These are phyloP conservation scores for Climacium dendroides DNA, from an alignment of 225 moss, liverwort and hornwort species.

Conservation along the genomic window DNA sequence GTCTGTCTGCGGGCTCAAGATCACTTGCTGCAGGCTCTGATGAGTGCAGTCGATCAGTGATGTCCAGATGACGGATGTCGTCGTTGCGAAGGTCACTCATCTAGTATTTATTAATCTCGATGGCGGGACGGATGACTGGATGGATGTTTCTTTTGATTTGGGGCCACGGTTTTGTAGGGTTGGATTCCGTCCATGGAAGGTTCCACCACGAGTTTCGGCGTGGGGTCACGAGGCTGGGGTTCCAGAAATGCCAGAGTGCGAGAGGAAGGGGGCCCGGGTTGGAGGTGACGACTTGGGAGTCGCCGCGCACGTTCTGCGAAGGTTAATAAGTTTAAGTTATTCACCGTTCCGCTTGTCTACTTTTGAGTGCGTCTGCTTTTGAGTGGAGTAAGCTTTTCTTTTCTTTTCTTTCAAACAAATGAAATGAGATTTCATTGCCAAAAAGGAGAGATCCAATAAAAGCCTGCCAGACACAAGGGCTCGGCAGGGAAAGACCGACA, in stretches of 20 bases:
- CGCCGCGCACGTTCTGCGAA: not conserved
- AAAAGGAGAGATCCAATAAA: no score
- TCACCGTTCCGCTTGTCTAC: no score
- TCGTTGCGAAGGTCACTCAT: not conserved
- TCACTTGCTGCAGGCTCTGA: not conserved
- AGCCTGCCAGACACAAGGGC: no score
- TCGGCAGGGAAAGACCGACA: no score
- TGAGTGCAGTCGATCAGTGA: not conserved
- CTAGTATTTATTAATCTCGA: not conserved
- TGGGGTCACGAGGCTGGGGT: not conserved
- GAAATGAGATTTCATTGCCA: no score
- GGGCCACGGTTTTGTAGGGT: not conserved
- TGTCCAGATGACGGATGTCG: not conserved
- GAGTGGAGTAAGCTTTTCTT: not conserved
- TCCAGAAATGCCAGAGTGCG: not conserved
- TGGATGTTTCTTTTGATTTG: not conserved
- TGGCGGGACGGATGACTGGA: not conserved
- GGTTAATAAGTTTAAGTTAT: no score
- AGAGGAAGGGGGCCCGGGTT: not conserved
- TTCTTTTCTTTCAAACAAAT: no score
- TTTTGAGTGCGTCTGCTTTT: not conserved
- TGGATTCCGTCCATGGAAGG: not conserved
- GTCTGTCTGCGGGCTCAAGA: not conserved
- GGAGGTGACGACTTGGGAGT: not conserved
- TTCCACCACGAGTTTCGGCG: not conserved